Percentiles rank a stretch among this genome's conserved stretches.
Conservation (phyloP, 139 green algal species). For the Picochlorum costavermella region DNA sequence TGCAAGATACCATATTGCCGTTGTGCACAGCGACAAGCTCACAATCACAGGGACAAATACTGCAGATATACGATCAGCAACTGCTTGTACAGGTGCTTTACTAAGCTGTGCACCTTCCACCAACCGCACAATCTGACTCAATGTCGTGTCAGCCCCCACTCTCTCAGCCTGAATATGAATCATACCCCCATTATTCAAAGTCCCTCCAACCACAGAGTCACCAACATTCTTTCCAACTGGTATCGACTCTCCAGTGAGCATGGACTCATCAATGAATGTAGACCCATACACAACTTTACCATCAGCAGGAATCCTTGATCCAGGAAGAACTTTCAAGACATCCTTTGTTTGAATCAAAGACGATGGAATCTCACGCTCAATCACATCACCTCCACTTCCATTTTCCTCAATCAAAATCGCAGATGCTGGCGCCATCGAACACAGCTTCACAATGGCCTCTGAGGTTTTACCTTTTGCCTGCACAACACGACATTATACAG, state of each 20-base stretch:
- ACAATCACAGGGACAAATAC: conserved; percentile 89
- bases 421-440: conserved; percentile 62
- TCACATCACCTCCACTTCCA: conserved; percentile 13
- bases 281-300: conserved; percentile 68
- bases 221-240: conserved; percentile 67
- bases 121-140: conserved; percentile 89
- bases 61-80: conserved; percentile 74
- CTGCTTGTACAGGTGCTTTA: conserved; percentile 92
- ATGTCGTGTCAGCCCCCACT: conserved; percentile 72
- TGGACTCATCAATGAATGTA: conserved; percentile 88
- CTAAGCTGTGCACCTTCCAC: conserved; percentile 88
- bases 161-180: conserved; percentile 55
- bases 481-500: not conserved
- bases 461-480: conserved; percentile 67
- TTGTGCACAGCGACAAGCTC: conserved; percentile 63
- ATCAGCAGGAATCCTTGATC: conserved; percentile 75
- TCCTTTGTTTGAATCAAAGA: conserved; percentile 79
- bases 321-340: conserved; percentile 82
- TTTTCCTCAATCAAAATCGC: conserved; percentile 63
- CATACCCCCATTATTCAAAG: conserved; percentile 69
- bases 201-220: conserved; percentile 76
- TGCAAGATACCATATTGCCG: conserved; percentile 62
- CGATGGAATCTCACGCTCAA: conserved; percentile 59
- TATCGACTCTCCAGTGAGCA: conserved; percentile 89
- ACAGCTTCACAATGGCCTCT: conserved; percentile 70